Conservation (phyloP, 2,329 filamentous ascomycete genomes). For the Daldinia sp. region DNA sequence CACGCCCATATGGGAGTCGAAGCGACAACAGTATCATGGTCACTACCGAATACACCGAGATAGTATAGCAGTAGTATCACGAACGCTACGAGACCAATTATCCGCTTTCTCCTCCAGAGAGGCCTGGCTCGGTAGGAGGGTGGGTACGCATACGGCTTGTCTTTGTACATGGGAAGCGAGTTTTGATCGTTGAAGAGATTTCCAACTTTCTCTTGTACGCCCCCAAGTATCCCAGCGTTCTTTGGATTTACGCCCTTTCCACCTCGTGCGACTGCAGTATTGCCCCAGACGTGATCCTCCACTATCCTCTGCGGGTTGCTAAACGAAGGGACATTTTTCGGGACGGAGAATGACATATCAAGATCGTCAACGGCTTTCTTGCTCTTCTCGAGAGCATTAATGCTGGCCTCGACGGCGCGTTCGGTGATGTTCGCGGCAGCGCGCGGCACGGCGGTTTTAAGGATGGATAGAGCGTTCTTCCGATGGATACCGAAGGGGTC, state of each 20-base stretch:
- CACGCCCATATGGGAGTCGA: slow-evolving; percentile 62
- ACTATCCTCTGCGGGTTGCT: slow-evolving; percentile 68
- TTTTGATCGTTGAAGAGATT: slow-evolving; percentile 68
- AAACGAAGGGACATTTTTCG: slow-evolving; percentile 75
- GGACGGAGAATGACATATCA: slow-evolving; percentile 72
- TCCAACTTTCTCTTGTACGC: slow-evolving; percentile 68
- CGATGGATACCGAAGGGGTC: slow-evolving; percentile 57
- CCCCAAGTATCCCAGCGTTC: slow-evolving; percentile 53
- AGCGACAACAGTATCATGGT: slow-evolving; percentile 48
- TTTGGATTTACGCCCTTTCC: slow-evolving; percentile 45
- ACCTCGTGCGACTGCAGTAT: slow-evolving; percentile 55
- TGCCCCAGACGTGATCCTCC: slow-evolving; percentile 73
- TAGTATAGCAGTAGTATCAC: slow-evolving; percentile 71
- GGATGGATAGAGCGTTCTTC: slow-evolving; percentile 49
- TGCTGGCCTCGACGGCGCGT: slow-evolving; percentile 58
- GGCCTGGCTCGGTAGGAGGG: slow-evolving; percentile 66
- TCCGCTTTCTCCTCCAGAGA: slow-evolving; percentile 70
- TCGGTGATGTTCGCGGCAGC: slow-evolving; percentile 56
- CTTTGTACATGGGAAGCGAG: slow-evolving; percentile 94
- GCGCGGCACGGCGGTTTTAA: slow-evolving; percentile 58
- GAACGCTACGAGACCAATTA: slow-evolving; percentile 63
- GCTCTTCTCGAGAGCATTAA: slow-evolving; percentile 56
- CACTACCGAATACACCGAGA: slow-evolving; percentile 66
- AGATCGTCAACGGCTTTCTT: slow-evolving; percentile 48
- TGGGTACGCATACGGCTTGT: slow-evolving; percentile 86